Base-by-base conservation (phyloP, 352 stramenopile genomes). In the Phytophthora tubulina region DNA sequence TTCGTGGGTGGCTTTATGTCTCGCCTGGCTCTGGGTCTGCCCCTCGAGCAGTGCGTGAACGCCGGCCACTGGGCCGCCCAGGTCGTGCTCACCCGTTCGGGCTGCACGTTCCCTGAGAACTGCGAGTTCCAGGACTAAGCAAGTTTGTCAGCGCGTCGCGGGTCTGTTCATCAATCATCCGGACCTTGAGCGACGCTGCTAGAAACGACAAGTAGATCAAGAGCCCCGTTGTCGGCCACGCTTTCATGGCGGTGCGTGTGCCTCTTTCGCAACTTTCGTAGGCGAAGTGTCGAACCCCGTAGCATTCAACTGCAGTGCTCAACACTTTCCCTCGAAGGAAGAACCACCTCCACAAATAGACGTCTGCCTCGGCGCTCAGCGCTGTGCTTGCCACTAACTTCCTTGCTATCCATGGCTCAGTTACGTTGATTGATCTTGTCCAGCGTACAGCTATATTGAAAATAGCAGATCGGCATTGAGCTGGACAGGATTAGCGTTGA, bases 1-100 rank as follows among this genome's bases (percentile, higher is more conserved):
- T 99, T 99, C 77, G 98, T 99, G 6, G 98, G 98, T 53, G 98
- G 98, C 62, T 99, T 99, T 76, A 83, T 99, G 50, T 95, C 96
- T 27, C 93, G 98, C 63, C 81, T 99, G 39, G 86, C 97, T 33
- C 79, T 95, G 48, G 84, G 84, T 65, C 78, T 86, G 73, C 74
- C 87, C 10, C 82, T 99, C 48, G 93, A 85, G 46, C 91, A 98
- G 67, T 99, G 96, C 84, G 97, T 99, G 57, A 91, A 98, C 52
- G 96, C 97, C 32, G 98, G 97, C 61, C 97, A 99, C 85, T 99
- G 93, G 91, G 95, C 97, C 51, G 97, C 98, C 38, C 87, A 97
- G 72, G 93, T 98, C 48, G 97, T 99, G 76, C 99, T 99, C 67
- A 96, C 98, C 71, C 85, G 90, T 67, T 99, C 95, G 65, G 98